These are phyloP conservation scores for Penicillium flavigenum DNA, from an alignment of 495 filamentous ascomycete species.

Conservation along the genomic window DNA sequence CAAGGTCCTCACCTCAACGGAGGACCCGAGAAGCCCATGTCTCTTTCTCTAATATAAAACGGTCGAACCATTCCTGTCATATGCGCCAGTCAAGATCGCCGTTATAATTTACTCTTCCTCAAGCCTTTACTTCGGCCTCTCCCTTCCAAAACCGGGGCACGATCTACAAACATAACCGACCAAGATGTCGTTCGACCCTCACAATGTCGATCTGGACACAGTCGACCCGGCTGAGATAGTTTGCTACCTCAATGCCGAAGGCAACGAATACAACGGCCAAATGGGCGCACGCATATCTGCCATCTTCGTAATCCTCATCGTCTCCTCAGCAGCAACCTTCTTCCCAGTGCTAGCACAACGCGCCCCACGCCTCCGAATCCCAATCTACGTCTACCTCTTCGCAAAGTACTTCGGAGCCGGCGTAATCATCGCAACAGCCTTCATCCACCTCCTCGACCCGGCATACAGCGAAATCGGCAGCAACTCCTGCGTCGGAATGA, in stretches of 20 bases:
- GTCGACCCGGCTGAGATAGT: constrained; percentile 34
- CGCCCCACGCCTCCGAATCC: constrained; percentile 56
- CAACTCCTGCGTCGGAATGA: constrained; percentile 54
- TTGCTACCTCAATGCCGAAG: constrained; percentile 36
- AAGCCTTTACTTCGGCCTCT: neutral
- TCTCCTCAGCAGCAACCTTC: constrained; percentile 49
- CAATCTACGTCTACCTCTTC: constrained; percentile 66
- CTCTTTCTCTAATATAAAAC: constrained; percentile 24
- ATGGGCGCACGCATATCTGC: constrained; percentile 45
- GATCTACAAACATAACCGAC: neutral
- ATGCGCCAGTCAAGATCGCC: neutral
- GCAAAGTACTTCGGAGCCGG: constrained; percentile 72
- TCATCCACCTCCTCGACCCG: constrained; percentile 55
- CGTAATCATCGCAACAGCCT: constrained; percentile 73
- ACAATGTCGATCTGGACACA: constrained; percentile 40
- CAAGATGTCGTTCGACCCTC: constrained; percentile 38
- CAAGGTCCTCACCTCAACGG: constrained; percentile 28
- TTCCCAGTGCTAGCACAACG: constrained; percentile 65
- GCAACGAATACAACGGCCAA: constrained; percentile 46
- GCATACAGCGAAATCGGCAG: constrained; percentile 54
- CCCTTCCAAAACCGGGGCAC: neutral
- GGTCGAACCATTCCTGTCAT: constrained; percentile 7
- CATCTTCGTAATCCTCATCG: constrained; percentile 46
- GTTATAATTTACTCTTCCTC: neutral
- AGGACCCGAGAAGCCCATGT: constrained; percentile 14